These are phyloP conservation scores for Fusarium euwallaceae DNA, from an alignment of 2,329 filamentous ascomycete species.

Conservation along the genomic window DNA sequence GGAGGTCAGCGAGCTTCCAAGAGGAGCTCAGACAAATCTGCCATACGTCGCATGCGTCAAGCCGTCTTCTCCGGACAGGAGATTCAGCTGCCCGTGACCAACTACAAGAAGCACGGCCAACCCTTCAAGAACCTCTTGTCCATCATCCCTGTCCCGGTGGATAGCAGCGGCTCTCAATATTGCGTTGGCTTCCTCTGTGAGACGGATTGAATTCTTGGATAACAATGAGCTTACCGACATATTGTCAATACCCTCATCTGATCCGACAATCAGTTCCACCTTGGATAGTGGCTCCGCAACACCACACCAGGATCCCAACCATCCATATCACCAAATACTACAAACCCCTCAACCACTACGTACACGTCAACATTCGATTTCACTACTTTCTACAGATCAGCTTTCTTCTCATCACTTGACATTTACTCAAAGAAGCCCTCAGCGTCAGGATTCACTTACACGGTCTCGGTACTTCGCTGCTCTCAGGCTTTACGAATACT, in stretches of 20 bases:
- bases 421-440: neutral
- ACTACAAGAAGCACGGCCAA: constrained; percentile 85
- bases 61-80: constrained; percentile 61
- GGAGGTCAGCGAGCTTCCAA: constrained; percentile 53
- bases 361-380: neutral
- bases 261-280: neutral
- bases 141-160: constrained; percentile 84
- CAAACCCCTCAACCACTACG: neutral
- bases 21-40: constrained; percentile 57
- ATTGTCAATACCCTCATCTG: neutral
- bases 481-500: constrained; percentile 34
- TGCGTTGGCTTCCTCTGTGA: constrained; percentile 87
- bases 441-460: neutral
- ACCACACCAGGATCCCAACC: neutral
- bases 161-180: constrained; percentile 74
- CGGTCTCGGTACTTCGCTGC: constrained; percentile 25
- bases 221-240: neutral
- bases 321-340: neutral
- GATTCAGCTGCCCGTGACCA: constrained; percentile 71
- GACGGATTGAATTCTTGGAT: constrained; percentile 54
- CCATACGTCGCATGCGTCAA: constrained; percentile 66
- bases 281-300: neutral
- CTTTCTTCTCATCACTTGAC: neutral
- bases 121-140: constrained; percentile 85
- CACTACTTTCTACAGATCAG: neutral